Base-by-base conservation (phyloP, 305 asterid species). In the Fraxinus greggii region DNA sequence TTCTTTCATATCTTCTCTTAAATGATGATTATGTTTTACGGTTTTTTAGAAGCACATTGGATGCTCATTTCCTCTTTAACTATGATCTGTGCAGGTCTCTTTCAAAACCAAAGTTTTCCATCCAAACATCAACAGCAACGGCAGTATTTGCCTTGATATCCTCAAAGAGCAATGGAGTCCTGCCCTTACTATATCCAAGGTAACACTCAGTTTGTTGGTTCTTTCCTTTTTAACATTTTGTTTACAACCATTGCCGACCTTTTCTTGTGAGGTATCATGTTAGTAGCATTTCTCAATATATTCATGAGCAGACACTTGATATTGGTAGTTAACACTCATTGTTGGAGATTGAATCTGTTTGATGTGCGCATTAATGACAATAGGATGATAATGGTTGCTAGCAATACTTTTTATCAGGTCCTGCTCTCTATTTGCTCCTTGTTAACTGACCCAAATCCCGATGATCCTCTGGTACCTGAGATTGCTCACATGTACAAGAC, bases 161-260 rank as follows among this genome's bases (percentile, higher is more conserved):
- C 93, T 93, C 77, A 93, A 90, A 70, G 96, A 93, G 85, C 97
- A 93, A 79, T 93, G 93, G 97, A 93, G 97, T 87, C 97, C 96
- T 67, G 97, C 97, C 10, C 92, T 91, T 29, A 90, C 96, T 0
- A 82, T 91, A 61, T 93, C 97, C n/a, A 93, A 93, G 97, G 97
- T 91, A 88, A 77, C 77, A 21, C 69, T 1, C 28, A 24, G 19
- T 26, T 51, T 0, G 1, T 69, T 28, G 65, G 5, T 65, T 51
- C 26, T 7, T 1, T 12, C 33, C 29, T 7, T 36, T 24, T 45
- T 9, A 1, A 61, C 10, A 61, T 21, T 61, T 5, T 61, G 15
- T 61, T 61, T 61, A 61, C 29, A 21, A 23, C 70, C 70, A 61
- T 61, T 19, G 31, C 8, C 31, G 31, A 21, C 13, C 28, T 61